Conservation (phyloP, 2,329 filamentous ascomycete genomes). For the Hypoxylon sp. region DNA sequence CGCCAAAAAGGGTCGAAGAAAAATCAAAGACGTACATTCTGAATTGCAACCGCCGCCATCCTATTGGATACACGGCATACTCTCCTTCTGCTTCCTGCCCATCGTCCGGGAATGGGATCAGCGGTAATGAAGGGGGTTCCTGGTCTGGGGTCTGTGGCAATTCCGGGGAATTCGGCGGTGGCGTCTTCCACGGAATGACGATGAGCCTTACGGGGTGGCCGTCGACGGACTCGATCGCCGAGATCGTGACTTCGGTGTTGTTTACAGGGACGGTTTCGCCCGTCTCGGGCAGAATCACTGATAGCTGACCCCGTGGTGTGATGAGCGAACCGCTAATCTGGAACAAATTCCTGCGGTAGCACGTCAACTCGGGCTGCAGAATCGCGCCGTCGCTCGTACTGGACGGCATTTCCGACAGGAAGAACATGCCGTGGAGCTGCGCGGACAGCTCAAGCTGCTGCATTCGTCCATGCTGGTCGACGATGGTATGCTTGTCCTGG, state of each 20-base stretch:
- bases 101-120: constrained; percentile 77
- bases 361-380: constrained; percentile 87
- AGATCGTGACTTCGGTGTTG: constrained; percentile 88
- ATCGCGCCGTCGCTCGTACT: constrained; percentile 69
- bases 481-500: constrained; percentile 72
- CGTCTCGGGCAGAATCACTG: constrained; percentile 81
- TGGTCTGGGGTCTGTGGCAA: constrained; percentile 78
- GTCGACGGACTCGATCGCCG: constrained; percentile 94
- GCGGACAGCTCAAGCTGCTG: constrained; percentile 76
- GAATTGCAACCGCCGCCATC: constrained; percentile 94
- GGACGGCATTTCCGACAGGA: constrained; percentile 83
- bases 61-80: constrained; percentile 90
- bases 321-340: constrained; percentile 94
- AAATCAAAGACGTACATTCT: constrained; percentile 70
- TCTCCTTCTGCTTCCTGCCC: constrained; percentile 77
- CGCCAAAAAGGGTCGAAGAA: constrained; percentile 35
- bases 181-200: constrained; percentile 98
- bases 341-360: constrained; percentile 95
- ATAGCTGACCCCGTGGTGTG: constrained; percentile 82
- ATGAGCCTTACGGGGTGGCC: constrained; percentile 93
- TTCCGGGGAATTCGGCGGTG: constrained; percentile 82
- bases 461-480: constrained; percentile 71
- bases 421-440: constrained; percentile 91
- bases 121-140: constrained; percentile 85
- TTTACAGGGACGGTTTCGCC: constrained; percentile 87